Evolutionary conservation across 257 asterid genomes (phyloP), one percentile per base, ranked within the genome.

Genomic region (Solanum dulcamara): DNA sequence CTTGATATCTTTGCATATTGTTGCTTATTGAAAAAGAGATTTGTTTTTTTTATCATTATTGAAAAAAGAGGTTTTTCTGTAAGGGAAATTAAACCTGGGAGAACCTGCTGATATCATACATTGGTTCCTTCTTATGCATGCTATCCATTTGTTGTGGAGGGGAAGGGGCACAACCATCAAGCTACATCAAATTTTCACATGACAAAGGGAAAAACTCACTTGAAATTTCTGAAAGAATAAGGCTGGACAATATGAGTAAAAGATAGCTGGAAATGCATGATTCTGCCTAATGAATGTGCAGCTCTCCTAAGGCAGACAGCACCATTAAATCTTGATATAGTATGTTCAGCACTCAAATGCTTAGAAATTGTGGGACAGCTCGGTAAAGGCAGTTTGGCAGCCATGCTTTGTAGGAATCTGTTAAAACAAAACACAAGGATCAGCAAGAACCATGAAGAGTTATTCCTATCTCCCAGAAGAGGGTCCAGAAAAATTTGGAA

Each of bases 241-340:
- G 88, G 89, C 6, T 35, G 83, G 81, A 72, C 40, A 81, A 67
- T 71, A 37, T 48, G 32, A 84, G 84, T 85, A 35, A 62, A 84
- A 33, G 86, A 84, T 68, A 84, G 66, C 64, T 22, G 83, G 60
- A 51, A 85, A 81, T 81, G 60, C 68, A 85, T 18, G 72, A 62
- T 28, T 81, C 85, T 66, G 35, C 71, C 51, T 70, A 82, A 28
- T 50, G 89, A 84, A 72, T 30, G 80, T 4, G 88, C 88, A 86
- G 89, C 28, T 86, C 57, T 68, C 44, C 85, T 81, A 75, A 82
- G 68, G 66, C 86, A 67, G 71, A 84, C 64, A 75, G 57, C 88
- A 57, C 44, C 80, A 40, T 6, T 20, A 67, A 48, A 35, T 79
- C 62, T 80, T 68, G 70, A 35, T 80, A 82, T 26, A 30, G 14